These are phyloP conservation scores for Daldinia eschscholtzii DNA, from an alignment of 2,329 filamentous ascomycete genomes.

Conservation along the genomic window DNA sequence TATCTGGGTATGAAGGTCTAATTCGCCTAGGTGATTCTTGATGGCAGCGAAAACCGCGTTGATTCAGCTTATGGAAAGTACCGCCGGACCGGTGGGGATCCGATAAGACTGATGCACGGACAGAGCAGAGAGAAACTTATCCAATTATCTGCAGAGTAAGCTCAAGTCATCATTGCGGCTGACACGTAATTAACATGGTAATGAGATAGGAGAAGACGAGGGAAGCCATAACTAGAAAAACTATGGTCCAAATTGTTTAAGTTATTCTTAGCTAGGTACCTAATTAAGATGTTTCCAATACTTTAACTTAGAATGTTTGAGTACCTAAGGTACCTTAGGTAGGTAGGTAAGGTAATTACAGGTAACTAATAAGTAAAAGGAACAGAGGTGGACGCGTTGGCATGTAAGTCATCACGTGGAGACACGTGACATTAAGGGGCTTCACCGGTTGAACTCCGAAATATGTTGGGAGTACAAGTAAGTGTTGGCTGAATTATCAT, in stretches of 20 bases:
- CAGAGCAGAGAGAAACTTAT: background rate
- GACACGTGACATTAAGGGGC: slow-evolving; percentile 7
- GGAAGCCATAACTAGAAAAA: background rate
- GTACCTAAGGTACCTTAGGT: too few relatives aligned
- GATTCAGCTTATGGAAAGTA: background rate
- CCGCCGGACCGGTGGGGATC: slow-evolving; percentile 26
- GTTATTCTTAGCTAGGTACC: background rate
- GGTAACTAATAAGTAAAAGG: background rate
- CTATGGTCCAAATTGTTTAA: background rate
- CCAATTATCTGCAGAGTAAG: background rate
- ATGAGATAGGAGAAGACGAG: background rate
- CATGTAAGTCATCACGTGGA: slow-evolving; percentile 4
- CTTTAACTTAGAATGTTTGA: background rate
- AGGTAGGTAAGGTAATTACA: too few relatives aligned
- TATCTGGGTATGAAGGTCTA: background rate
- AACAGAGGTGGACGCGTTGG: background rate
- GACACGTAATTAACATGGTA: background rate
- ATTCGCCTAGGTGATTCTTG: background rate
- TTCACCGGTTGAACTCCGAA: background rate
- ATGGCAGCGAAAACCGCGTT: background rate
- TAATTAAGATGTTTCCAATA: background rate
- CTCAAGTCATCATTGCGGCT: background rate
- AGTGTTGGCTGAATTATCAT: background rate
- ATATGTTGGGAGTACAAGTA: background rate
- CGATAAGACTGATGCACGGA: slow-evolving; percentile 2